Evolutionary conservation across 257 asterid genomes (phyloP).

Genomic region (Handroanthus guayacan): DNA sequence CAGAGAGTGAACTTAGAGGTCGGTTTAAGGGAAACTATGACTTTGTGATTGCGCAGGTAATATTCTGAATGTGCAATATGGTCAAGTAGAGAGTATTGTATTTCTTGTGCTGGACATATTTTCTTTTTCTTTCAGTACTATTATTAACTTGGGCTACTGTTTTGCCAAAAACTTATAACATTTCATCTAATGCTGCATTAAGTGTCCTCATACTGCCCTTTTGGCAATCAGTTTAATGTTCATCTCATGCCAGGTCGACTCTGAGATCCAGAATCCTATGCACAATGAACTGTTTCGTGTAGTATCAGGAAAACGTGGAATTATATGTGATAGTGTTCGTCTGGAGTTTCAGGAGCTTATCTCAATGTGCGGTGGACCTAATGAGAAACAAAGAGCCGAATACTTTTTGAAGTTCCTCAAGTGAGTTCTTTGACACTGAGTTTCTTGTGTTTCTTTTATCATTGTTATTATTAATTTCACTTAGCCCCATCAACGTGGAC

Average conservation of each 20-base stretch:
- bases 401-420: slow-evolving; percentile 70
- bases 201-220: slow-evolving; percentile 7
- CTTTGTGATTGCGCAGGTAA: slow-evolving; percentile 87
- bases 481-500: not conserved
- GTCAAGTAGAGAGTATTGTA: not conserved
- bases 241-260: slow-evolving; percentile 58
- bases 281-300: slow-evolving; percentile 53
- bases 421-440: slow-evolving; percentile 53
- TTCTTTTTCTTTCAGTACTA: slow-evolving; percentile 2
- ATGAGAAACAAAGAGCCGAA: slow-evolving; percentile 77
- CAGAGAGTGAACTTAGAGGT: slow-evolving; percentile 72
- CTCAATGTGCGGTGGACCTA: slow-evolving; percentile 90
- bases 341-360: slow-evolving; percentile 84
- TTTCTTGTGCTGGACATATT: not conserved
- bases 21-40: slow-evolving; percentile 82
- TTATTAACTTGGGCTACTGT: slow-evolving; percentile 11
- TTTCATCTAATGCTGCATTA: slow-evolving; percentile 21
- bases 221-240: slow-evolving; percentile 14
- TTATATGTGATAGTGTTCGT: slow-evolving; percentile 77
- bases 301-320: slow-evolving; percentile 69
- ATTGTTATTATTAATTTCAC: not conserved
- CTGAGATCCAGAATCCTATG: slow-evolving; percentile 75
- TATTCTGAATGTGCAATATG: slow-evolving; percentile 1
- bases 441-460: slow-evolving; percentile 8
- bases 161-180: slow-evolving; percentile 15